phyloP scores from a whole-genome alignment of 1,139 yeast species.

The Groenewaldozyma sp. region DNA sequence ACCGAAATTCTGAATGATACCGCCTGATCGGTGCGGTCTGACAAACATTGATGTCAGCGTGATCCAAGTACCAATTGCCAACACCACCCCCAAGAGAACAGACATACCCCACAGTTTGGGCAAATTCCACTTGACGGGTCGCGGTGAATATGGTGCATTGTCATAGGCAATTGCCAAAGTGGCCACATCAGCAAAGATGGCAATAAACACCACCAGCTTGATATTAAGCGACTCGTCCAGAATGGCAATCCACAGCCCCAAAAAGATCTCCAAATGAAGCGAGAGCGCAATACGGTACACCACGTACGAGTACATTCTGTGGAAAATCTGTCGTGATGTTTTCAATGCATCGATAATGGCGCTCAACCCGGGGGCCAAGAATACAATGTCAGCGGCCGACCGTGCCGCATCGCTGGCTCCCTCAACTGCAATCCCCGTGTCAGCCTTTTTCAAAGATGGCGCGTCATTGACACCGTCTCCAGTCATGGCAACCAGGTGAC shows the following conservation, averaged over 20 bases:
- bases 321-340: slow-evolving; percentile 75
- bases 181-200: slow-evolving; percentile 70
- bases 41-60: slow-evolving; percentile 59
- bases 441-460: slow-evolving; percentile 72
- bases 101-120: slow-evolving; percentile 79
- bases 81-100: slow-evolving; percentile 52
- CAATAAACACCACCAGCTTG: slow-evolving; percentile 64
- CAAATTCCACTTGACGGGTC: slow-evolving; percentile 98
- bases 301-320: slow-evolving; percentile 73
- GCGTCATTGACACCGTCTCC: slow-evolving; percentile 81
- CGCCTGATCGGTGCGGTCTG: slow-evolving; percentile 37
- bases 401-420: slow-evolving; percentile 78
- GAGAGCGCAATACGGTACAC: slow-evolving; percentile 74
- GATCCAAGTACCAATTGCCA: slow-evolving; percentile 68
- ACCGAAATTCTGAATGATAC: slow-evolving; percentile 68
- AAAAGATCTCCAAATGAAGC: slow-evolving; percentile 61
- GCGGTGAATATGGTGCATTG: slow-evolving; percentile 92
- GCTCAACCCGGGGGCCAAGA: slow-evolving; percentile 72
- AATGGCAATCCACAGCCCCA: slow-evolving; percentile 68
- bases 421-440: slow-evolving; percentile 75
- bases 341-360: slow-evolving; percentile 69
- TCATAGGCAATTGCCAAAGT: slow-evolving; percentile 72
- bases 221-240: slow-evolving; percentile 56
- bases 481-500: slow-evolving; percentile 74
- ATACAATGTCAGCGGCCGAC: slow-evolving; percentile 72